Evolutionary conservation across 23 red algal species (phyloP), one percentile per base, ranked within the genome.

Genomic region (Rhodosorus marinus): DNA sequence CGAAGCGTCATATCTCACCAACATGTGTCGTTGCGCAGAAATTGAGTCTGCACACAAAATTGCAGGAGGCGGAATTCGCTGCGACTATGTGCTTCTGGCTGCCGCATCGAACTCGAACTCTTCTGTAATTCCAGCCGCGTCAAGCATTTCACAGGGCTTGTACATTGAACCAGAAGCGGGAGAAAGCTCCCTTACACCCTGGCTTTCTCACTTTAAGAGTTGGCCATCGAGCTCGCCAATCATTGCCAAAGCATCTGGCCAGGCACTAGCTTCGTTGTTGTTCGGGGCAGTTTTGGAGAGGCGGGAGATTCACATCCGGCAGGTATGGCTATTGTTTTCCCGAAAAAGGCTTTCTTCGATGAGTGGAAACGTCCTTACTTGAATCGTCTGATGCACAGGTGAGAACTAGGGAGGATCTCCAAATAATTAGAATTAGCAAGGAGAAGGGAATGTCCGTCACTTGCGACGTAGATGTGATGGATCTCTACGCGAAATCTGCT

Each of bases 391-490:
- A n/a, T n/a, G n/a, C n/a, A n/a, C n/a, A n/a, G n/a, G n/a, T n/a
- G n/a, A n/a, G n/a, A n/a, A n/a, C n/a, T 26, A 67, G 72, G 24
- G 88, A 77, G 20, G 88, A 95, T 34, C 55, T 95, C 26, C 22
- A 50, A 6, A 48, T 95, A 7, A 69, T 95, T 22, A 53, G 68
- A 42, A 69, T 69, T 15, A 77, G 72, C 6, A 95, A 95, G 31
- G 6, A 45, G 21, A 57, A 57, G n/a, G 71, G 73, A 20, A 42
- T 95, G 8, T 24, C 35, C 4, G 72, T 95, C 6, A 84, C 88
- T 26, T 95, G 88, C 40, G 88, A 95, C 55, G 78, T 84, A 41
- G 64, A 65, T 35, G 69, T 95, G 14, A 35, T 72, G 14, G 70
- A 83, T 64, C 68, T 95, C 32, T 95, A 47, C 29, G 70, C 69